Evolutionary conservation across 768 basidiomycete genomes (phyloP), one percentile per base, ranked within the genome.

Genomic region (Collybia mongolica): DNA sequence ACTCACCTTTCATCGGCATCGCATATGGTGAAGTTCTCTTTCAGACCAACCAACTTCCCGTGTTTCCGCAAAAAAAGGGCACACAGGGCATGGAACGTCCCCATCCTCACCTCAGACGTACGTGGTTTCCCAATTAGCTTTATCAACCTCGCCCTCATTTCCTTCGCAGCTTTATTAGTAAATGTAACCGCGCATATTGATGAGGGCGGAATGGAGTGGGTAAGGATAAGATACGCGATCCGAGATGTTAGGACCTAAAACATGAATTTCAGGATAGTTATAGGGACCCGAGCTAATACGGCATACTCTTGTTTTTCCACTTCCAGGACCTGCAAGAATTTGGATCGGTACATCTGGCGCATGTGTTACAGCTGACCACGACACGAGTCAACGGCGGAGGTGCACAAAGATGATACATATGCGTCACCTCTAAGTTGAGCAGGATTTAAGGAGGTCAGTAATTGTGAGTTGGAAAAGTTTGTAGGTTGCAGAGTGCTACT

Each of bases 151-250:
- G 81, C 75, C 46, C 80, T 76, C 90, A 94, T 93, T 70, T 94
- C 93, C 52, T 82, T 86, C 1, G 92, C 90, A 14, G 92, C 91
- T 65, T 92, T 92, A 70, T 93, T 93, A 8, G 92, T 93, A 65
- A 94, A 96, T 5, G 79, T 96, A 9, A 94, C 88, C 2, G 86
- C 85, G 59, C 85, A 87, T 66, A 90, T 86, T 15, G 80, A 72
- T 3, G 73, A 71, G 1, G 88, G 79, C 9, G 73, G 61, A 8
- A 86, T 60, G 20, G 58, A 58, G 57, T 83, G 78, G 23, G 74
- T 63, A 5, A 79, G 62, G 44, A 89, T 82, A 18, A 90, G 69
- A 61, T 87, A 72, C 3, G 82, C 86, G 40, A 89, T 83, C 14
- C 88, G 76, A 42, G 82, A 79, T 4, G 83, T 88, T 20, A 90